Evolutionary conservation across 75 land plant species (phyloP).

Genomic region (Ceratopteris richardii): DNA sequence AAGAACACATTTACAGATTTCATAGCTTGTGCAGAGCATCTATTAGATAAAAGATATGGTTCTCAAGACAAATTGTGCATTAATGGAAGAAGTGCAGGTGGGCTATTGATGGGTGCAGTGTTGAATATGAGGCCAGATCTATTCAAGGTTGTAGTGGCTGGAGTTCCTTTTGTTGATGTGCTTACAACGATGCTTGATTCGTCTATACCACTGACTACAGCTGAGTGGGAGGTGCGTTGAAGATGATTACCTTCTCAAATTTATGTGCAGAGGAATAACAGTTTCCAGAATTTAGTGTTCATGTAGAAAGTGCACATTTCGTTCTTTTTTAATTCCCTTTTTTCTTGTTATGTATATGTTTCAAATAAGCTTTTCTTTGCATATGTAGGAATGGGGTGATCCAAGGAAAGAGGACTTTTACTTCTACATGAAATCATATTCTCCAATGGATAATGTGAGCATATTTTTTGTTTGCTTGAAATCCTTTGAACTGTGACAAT

Average conservation of each 20-base stretch:
- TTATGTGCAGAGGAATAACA: not conserved
- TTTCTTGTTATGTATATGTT: not conserved
- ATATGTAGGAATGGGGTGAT: conserved; percentile 97
- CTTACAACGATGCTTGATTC: conserved; percentile 97
- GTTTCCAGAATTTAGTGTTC: not conserved
- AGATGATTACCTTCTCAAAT: not conserved
- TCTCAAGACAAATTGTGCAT: conserved; percentile 76
- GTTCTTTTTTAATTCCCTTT: not conserved
- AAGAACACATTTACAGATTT: conserved; percentile 94
- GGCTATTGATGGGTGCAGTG: conserved; percentile 87
- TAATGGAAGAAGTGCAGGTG: conserved; percentile 95
- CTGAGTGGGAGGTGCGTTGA: conserved; percentile 91
- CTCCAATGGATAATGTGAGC: conserved; percentile 94
- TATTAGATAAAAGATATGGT: conserved; percentile 58
- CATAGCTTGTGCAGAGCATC: conserved; percentile 80
- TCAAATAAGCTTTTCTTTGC: not conserved
- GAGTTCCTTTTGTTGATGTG: conserved; percentile 98
- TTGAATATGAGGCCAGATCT: conserved; percentile 95
- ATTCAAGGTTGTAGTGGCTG: conserved; percentile 80
- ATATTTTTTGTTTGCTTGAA: not conserved
- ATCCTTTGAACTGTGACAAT: too few species aligned
- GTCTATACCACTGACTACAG: conserved; percentile 87
- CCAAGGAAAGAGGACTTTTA: conserved; percentile 84
- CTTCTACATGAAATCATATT: conserved; percentile 93
- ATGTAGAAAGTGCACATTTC: not conserved